Evolutionary conservation across 75 land plant species (phyloP).

Genomic region (Selaginella moellendorffii): DNA sequence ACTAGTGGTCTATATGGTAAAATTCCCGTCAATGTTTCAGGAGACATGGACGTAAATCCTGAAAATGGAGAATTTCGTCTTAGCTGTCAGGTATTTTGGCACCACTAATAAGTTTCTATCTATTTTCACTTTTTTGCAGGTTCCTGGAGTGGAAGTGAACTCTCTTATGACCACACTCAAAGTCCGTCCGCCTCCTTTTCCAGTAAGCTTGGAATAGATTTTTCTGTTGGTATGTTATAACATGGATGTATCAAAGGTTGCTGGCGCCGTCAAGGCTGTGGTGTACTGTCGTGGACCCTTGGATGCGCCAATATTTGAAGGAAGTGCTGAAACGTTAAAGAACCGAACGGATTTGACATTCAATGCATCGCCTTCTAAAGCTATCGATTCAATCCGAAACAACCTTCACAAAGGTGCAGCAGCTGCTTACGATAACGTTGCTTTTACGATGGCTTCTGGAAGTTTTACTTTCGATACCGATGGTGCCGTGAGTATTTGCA

Average conservation of each 20-base stretch:
- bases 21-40: conserved; percentile 81
- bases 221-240: neutral
- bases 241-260: conserved; percentile 44
- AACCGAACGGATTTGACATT: conserved; percentile 22
- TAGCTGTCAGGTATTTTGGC: conserved; percentile 68
- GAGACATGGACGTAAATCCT: conserved; percentile 90
- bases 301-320: conserved; percentile 84
- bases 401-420: conserved; percentile 68
- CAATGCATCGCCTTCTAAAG: conserved; percentile 37
- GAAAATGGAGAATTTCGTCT: conserved; percentile 93
- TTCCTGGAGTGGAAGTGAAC: conserved; percentile 84
- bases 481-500: conserved; percentile 59
- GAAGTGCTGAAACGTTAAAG: conserved; percentile 68
- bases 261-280: conserved; percentile 82
- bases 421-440: conserved; percentile 85
- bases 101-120: neutral
- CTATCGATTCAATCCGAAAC: conserved; percentile 45
- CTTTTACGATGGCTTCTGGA: conserved; percentile 70
- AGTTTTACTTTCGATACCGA: conserved; percentile 90
- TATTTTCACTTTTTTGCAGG: conserved; percentile 31
- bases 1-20: conserved; percentile 76
- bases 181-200: conserved; percentile 64
- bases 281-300: conserved; percentile 96
- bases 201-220: conserved; percentile 36
- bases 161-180: conserved; percentile 85